phyloP scores from a whole-genome alignment of 2,329 filamentous ascomycete species.

The Claviceps purpurea region DNA sequence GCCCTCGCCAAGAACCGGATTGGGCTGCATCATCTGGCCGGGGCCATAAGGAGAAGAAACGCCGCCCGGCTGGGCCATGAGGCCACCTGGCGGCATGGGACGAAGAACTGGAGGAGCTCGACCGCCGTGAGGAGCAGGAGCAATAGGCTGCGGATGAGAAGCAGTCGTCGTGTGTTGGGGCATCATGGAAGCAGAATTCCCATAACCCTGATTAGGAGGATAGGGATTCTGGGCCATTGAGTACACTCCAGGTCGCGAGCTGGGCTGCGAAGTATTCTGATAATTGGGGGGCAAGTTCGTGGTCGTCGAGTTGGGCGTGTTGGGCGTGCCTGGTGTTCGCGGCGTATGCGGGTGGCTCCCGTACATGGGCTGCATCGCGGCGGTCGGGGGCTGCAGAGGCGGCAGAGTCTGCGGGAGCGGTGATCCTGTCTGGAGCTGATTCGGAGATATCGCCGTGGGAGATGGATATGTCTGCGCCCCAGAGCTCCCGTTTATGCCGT shows the following conservation, averaged over 20 bases:
- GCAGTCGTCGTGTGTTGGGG: slow-evolving; percentile 52
- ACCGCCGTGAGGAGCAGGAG: slow-evolving; percentile 50
- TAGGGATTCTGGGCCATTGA: slow-evolving; percentile 44
- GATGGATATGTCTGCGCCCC: slow-evolving; percentile 37
- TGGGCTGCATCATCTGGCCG: slow-evolving; percentile 42
- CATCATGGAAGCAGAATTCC: slow-evolving; percentile 47
- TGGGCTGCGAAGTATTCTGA: slow-evolving; percentile 35
- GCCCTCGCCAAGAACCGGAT: slow-evolving; percentile 39
- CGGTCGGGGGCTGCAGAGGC: slow-evolving; percentile 35
- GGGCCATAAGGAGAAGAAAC: slow-evolving; percentile 48
- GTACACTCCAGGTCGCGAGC: slow-evolving; percentile 35
- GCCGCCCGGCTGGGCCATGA: slow-evolving; percentile 41
- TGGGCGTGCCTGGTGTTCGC: slow-evolving; percentile 48
- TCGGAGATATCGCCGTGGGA: slow-evolving; percentile 36
- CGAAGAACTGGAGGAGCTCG: slow-evolving; percentile 47
- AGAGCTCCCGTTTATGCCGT: slow-evolving; percentile 41
- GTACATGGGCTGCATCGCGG: slow-evolving; percentile 34
- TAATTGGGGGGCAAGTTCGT: slow-evolving; percentile 37
- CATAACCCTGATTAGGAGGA: slow-evolving; percentile 40
- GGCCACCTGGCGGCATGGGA: slow-evolving; percentile 56
- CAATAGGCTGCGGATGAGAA: slow-evolving; percentile 63
- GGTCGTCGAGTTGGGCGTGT: slow-evolving; percentile 39
- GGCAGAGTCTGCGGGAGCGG: slow-evolving; percentile 41
- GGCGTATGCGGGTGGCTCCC: slow-evolving; percentile 48
- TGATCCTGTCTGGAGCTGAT: slow-evolving; percentile 35